Conservation (phyloP, 805 yeast genomes). For the Starmerella stigmatis region DNA sequence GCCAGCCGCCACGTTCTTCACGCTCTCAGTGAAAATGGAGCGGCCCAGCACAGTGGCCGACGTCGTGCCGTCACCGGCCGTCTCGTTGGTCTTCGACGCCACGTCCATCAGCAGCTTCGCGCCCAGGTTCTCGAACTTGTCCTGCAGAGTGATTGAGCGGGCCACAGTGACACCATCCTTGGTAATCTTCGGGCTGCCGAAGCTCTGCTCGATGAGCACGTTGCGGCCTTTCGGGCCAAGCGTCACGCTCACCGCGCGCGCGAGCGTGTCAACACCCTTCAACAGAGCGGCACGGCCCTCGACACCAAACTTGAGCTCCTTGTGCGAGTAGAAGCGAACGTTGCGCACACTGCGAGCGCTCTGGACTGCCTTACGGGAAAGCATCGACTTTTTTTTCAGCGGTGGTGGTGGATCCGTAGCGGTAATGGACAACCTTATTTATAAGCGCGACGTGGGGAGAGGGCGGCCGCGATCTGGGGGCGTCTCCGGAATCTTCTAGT, state of each 20-base stretch:
- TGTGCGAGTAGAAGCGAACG: slow-evolving; percentile 45
- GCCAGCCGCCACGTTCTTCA: slow-evolving; percentile 96
- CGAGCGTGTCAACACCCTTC: slow-evolving; percentile 88
- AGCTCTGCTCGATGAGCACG: slow-evolving; percentile 90
- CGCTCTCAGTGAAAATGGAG: slow-evolving; percentile 88
- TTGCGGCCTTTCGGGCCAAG: slow-evolving; percentile 97
- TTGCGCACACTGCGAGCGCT: slow-evolving; percentile 22
- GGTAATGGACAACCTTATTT: background rate
- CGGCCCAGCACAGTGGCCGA: slow-evolving; percentile 95
- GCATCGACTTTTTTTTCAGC: slow-evolving; percentile 9
- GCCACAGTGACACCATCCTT: slow-evolving; percentile 99
- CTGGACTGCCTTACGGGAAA: slow-evolving; percentile 13
- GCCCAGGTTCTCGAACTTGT: slow-evolving; percentile 93
- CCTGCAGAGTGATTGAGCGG: slow-evolving; percentile 64
- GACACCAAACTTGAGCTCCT: slow-evolving; percentile 91
- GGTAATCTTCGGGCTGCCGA: slow-evolving; percentile 95
- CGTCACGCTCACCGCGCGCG: slow-evolving; percentile 93
- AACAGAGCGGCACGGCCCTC: slow-evolving; percentile 93
- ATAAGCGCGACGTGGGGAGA: slow-evolving; percentile 6
- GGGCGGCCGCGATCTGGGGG: background rate
- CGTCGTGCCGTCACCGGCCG: slow-evolving; percentile 98
- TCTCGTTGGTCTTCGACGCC: slow-evolving; percentile 91
- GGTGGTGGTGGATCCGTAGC: background rate
- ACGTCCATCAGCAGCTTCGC: slow-evolving; percentile 93
- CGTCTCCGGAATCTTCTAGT: slow-evolving; percentile 4